Evolutionary conservation across 2,329 filamentous ascomycete genomes (phyloP).

Genomic region (Zelopaecilomyces penicillatus): DNA sequence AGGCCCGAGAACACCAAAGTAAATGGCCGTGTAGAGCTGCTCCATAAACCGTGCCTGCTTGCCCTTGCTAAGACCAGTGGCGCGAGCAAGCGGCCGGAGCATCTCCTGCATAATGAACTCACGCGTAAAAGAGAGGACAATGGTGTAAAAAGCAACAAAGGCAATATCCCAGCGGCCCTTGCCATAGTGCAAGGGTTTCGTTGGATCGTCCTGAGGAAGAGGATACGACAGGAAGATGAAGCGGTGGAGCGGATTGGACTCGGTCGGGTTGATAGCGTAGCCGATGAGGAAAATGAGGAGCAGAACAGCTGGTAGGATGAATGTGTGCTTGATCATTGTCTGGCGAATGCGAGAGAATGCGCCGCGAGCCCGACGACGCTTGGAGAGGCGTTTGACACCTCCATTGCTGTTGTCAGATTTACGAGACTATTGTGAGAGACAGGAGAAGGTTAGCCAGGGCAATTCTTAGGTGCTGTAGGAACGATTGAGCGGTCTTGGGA

Average conservation of each 20-base stretch:
- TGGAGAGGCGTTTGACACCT: constrained; percentile 36
- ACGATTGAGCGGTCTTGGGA: too few relatives aligned
- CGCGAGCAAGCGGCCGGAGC: constrained; percentile 65
- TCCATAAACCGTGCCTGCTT: constrained; percentile 95
- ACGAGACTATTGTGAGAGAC: too few relatives aligned
- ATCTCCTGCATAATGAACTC: constrained; percentile 94
- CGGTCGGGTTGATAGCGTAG: constrained; percentile 68
- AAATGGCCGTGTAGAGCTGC: constrained; percentile 87
- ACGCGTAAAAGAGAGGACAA: constrained; percentile 85
- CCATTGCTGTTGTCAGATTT: background rate
- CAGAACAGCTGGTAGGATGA: constrained; percentile 59
- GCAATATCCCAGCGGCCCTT: constrained; percentile 83
- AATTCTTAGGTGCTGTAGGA: too few relatives aligned
- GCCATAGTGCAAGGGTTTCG: constrained; percentile 61
- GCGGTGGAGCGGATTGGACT: constrained; percentile 68
- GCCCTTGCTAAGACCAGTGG: constrained; percentile 60
- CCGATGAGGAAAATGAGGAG: constrained; percentile 53
- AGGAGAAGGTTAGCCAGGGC: too few relatives aligned
- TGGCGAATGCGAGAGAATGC: constrained; percentile 40
- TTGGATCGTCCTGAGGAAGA: constrained; percentile 41
- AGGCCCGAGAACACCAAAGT: constrained; percentile 77
- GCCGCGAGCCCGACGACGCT: constrained; percentile 48
- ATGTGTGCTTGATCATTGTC: constrained; percentile 53
- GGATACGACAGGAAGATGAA: constrained; percentile 90
- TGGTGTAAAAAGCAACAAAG: constrained; percentile 81